Evolutionary conservation across 371 early-diverging fungal species (phyloP), one percentile per base, ranked within the genome.

Genomic region (Encephalitozoon romaleae): DNA sequence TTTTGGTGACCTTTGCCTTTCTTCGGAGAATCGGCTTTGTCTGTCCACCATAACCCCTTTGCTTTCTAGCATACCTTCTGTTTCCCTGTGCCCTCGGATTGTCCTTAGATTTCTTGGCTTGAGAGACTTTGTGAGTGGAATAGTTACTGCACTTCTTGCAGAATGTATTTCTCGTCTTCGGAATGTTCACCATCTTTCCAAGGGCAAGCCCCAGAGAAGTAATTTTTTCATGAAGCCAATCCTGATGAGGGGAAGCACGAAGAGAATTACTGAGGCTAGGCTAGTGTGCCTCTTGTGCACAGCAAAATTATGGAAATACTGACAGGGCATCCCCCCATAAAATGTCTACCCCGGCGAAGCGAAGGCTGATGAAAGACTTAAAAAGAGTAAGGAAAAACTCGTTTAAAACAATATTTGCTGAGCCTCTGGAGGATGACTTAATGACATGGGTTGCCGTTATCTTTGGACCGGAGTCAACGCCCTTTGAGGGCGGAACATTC

Each of bases 401-500:
- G 81, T 67, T 70, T 83, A 66, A 86, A 82, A 87, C 74, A 41
- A 79, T 84, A 43, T 71, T 75, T 67, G 82, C 83, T 28, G 30
- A 43, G 23, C 84, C 84, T 21, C 66, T 83, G 52, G 80, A 82
- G 30, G 72, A 81, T 55, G 76, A 82, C 72, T 67, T 85, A 43
- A 71, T 93, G 89, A 82, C 89, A 68, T 93, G 93, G 93, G 92
- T 94, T 82, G 97, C 99, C 3, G 92, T 98, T 42, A 96, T 98
- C 82, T 93, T 95, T 87, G 99, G 94, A 8, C 95, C 94, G 67
- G 88, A 87, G 67, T 95, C 95, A 70, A 96, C 99, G 26, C 94
- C 95, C 1, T 99, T 95, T 85, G 96, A 97, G 84, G 95, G 95
- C 86, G 99, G 97, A 32, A 95, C 94, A 0, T 99, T 99, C 87